A percentile compares a stretch with the other conserved stretches of the same genome.
These are phyloP conservation scores for Closterium sp. DNA, from an alignment of 139 green algal species.

Conservation along the genomic window DNA sequence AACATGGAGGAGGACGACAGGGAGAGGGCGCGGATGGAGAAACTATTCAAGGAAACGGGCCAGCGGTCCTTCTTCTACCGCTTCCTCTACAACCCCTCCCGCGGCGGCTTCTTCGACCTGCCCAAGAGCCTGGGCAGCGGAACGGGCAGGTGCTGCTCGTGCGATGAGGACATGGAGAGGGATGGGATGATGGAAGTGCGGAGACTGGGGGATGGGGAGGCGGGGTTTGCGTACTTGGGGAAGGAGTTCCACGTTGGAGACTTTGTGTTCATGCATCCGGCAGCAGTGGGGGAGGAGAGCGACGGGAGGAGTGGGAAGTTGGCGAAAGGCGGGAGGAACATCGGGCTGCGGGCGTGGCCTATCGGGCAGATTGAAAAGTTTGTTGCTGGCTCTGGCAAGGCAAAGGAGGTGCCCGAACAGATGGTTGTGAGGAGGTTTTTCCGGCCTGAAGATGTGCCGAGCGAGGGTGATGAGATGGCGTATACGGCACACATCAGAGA, in stretches of 20 bases:
- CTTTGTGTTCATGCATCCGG: conserved; percentile 65
- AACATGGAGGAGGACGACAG: conserved; percentile 30
- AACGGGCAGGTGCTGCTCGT: conserved; percentile 21
- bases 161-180: conserved; percentile 28
- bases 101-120: conserved; percentile 83
- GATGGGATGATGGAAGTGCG: conserved; percentile 2
- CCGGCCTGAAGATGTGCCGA: conserved; percentile 83
- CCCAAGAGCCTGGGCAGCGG: conserved; percentile 31
- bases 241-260: conserved; percentile 60
- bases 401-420: conserved; percentile 11
- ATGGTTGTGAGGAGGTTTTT: conserved; percentile 77
- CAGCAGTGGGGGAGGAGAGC: background rate
- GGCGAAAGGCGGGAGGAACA: conserved; percentile 60
- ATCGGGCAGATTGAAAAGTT: conserved; percentile 70
- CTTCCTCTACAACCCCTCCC: conserved; percentile 72
- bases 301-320: conserved; percentile 29
- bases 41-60: background rate
- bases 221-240: conserved; percentile 28
- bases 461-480: conserved; percentile 64
- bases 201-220: conserved; percentile 5
- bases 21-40: conserved; percentile 21
- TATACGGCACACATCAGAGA: conserved; percentile 75
- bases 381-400: conserved; percentile 4
- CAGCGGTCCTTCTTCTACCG: conserved; percentile 71
- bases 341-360: conserved; percentile 70